phyloP scores from a whole-genome alignment of 148 eudicot genomes.

The Beta vulgaris region DNA sequence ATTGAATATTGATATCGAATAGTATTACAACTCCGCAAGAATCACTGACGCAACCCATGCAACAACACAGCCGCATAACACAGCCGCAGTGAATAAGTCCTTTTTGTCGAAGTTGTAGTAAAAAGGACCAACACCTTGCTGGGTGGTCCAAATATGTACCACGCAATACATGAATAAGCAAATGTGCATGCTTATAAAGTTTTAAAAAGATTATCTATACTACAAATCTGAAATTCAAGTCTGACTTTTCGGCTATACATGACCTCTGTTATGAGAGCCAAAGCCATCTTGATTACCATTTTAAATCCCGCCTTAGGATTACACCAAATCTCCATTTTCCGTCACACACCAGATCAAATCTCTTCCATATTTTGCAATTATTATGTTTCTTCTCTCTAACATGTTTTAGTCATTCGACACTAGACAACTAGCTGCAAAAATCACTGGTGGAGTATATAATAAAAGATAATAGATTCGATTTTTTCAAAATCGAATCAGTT shows the following conservation, averaged over 20 bases:
- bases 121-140: constrained; percentile 29
- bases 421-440: not conserved
- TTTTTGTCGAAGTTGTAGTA: constrained; percentile 19
- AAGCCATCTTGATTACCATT: not conserved
- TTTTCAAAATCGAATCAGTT: no score
- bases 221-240: not conserved
- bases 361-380: not conserved
- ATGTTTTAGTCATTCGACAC: not conserved
- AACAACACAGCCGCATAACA: not conserved
- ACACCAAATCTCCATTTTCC: constrained; percentile 8
- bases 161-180: not conserved
- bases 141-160: not conserved
- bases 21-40: no score
- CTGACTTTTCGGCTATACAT: constrained; percentile 17
- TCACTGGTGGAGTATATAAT: no score
- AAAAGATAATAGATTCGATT: no score
- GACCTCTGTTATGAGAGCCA: not conserved
- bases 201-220: not conserved
- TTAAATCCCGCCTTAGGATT: not conserved
- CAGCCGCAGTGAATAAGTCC: constrained; percentile 13
- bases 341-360: constrained; percentile 7
- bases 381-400: not conserved
- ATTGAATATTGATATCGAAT: no score
- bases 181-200: constrained; percentile 24
- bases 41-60: no score